Percentiles rank a stretch among this genome's conserved stretches.
Conservation (phyloP, 495 filamentous ascomycete genomes). For the Lepraria neglecta region DNA sequence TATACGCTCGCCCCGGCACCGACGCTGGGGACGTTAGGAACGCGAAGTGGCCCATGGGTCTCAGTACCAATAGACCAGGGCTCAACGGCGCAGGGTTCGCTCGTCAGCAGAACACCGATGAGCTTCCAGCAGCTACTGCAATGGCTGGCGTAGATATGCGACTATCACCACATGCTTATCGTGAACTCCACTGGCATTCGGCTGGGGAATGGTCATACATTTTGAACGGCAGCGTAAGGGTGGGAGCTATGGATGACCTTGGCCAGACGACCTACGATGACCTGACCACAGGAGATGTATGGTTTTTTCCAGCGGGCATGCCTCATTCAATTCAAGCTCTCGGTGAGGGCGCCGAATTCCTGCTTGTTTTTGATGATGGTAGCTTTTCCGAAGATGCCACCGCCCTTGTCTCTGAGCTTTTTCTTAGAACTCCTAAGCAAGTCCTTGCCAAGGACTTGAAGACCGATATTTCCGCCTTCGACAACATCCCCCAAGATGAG, state of each 20-base stretch:
- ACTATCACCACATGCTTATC: slow-evolving; percentile 57
- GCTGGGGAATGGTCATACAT: slow-evolving; percentile 61
- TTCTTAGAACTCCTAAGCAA: slow-evolving; percentile 52
- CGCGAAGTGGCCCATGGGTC: slow-evolving; percentile 65
- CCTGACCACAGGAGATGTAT: slow-evolving; percentile 59
- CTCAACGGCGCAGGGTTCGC: slow-evolving; percentile 58
- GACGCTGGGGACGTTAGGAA: slow-evolving; percentile 58
- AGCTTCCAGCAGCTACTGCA: slow-evolving; percentile 57
- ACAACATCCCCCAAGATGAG: slow-evolving; percentile 52
- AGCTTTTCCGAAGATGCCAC: slow-evolving; percentile 64
- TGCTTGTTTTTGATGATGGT: slow-evolving; percentile 64
- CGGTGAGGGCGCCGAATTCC: slow-evolving; percentile 59
- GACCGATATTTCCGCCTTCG: slow-evolving; percentile 47
- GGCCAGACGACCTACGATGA: slow-evolving; percentile 63
- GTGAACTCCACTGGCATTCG: slow-evolving; percentile 70
- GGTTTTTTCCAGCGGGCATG: slow-evolving; percentile 63
- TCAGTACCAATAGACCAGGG: slow-evolving; percentile 58
- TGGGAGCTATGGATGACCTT: slow-evolving; percentile 54
- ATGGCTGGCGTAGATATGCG: slow-evolving; percentile 80
- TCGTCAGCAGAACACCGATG: slow-evolving; percentile 56
- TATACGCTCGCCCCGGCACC: slow-evolving; percentile 59
- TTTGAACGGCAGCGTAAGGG: slow-evolving; percentile 59
- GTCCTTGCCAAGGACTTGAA: slow-evolving; percentile 61
- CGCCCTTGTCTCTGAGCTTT: slow-evolving; percentile 60
- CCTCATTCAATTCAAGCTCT: slow-evolving; percentile 65